Evolutionary conservation across 1,284 basidiomycete genomes (phyloP).

Genomic region (Phlebopus sp.): DNA sequence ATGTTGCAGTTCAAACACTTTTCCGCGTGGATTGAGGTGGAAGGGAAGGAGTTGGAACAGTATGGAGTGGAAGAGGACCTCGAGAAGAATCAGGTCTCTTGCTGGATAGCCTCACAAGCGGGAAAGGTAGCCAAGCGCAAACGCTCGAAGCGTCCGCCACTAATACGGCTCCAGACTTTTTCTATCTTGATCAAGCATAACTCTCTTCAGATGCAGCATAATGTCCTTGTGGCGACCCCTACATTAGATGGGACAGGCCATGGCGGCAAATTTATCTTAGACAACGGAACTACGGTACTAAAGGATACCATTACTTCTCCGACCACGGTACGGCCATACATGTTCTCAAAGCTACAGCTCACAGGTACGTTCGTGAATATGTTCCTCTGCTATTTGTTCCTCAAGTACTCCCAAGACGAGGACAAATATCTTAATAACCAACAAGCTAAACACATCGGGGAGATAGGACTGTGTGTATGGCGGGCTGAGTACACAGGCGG

Average conservation of each 20-base stretch:
- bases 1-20: conserved; percentile 29
- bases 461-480: conserved; percentile 20
- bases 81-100: conserved; percentile 27
- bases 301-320: conserved; percentile 6
- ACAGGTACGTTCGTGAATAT: conserved; percentile 25
- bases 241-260: conserved; percentile 18
- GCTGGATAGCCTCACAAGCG: conserved; percentile 39
- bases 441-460: conserved; percentile 17
- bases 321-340: conserved; percentile 22
- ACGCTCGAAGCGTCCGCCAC: conserved; percentile 3
- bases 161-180: conserved; percentile 7
- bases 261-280: conserved; percentile 2
- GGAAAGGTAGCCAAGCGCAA: conserved; percentile 31
- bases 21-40: conserved; percentile 34
- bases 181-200: conserved; percentile 21
- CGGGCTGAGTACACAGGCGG: conserved; percentile 7
- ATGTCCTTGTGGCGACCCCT: conserved; percentile 13
- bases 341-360: conserved; percentile 31
- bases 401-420: conserved; percentile 26
- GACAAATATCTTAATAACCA: conserved; percentile 25
- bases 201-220: conserved; percentile 7
- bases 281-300: neutral
- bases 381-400: neutral
- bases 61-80: conserved; percentile 27
- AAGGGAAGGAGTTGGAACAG: conserved; percentile 27